Evolutionary conservation across 176 grass and related monocot species (phyloP), one percentile per base, ranked within the genome.

Genomic region (Carex parvula): DNA sequence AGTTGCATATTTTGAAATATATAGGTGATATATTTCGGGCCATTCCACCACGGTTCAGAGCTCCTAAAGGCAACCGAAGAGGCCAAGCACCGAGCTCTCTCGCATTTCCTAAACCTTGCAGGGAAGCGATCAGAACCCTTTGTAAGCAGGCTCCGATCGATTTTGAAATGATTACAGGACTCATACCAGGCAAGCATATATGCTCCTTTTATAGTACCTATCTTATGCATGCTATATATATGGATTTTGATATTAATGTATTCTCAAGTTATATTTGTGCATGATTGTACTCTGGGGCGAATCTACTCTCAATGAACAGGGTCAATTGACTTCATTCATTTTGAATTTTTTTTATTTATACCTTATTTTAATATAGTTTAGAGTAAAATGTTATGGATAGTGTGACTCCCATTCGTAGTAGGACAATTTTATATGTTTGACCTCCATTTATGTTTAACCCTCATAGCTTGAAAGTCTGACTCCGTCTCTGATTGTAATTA

Each of bases 11-110:
- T 16, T 30, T 55, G 50, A 76, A 76, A 55, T 30, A 39, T 39
- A 39, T 5, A 76, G 72, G 72, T 76, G 1, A 55, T 76, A 55
- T 76, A 48, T 6, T 76, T 76, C 3, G 72, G 72, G 46, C 72
- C 72, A 76, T 76, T 55, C 48, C 72, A 76, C 44, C 48, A 55
- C 0, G 48, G 12, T 15, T 4, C 13, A 26, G 22, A 32, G 22
- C 5, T 1, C 21, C 72, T 76, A 54, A 54, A 76, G 22, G 22
- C 0, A 14, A 76, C 10, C 4, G 72, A 76, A 17, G 11, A 32
- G 13, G 48, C 30, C 72, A 76, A 76, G 72, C 72, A 12, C 5
- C 30, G 72, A 76, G 72, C 72, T 30, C 72, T 76, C 6, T 5
- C 0, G 0, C 72, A 76, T 54, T 55, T 76, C 48, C 22, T 76